Evolutionary conservation across 2,329 filamentous ascomycete species (phyloP).

Genomic region (Beauveria bassiana): DNA sequence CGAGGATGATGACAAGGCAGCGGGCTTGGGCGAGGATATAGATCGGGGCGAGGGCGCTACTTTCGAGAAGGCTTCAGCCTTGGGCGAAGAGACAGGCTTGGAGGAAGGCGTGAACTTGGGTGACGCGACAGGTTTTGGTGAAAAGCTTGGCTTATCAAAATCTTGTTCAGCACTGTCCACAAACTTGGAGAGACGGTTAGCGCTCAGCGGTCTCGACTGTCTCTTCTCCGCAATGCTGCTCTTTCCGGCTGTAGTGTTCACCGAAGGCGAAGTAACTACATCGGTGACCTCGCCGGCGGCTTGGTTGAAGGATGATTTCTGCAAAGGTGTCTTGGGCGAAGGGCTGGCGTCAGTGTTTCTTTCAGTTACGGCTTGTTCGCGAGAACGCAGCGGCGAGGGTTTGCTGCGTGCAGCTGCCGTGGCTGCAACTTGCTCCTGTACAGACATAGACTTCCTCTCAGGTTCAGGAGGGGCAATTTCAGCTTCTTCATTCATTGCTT

Average conservation of each 20-base stretch:
- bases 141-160: slow-evolving; percentile 9
- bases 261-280: background rate
- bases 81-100: background rate
- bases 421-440: slow-evolving; percentile 30
- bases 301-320: background rate
- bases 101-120: slow-evolving; percentile 25
- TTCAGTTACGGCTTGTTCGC: slow-evolving; percentile 5
- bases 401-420: slow-evolving; percentile 24
- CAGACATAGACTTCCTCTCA: slow-evolving; percentile 19
- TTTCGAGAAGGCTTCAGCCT: background rate
- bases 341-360: slow-evolving; percentile 3
- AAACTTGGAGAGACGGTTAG: slow-evolving; percentile 53
- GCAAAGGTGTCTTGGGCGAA: background rate
- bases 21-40: background rate
- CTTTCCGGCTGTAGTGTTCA: background rate
- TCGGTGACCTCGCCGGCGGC: too few relatives aligned
- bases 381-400: slow-evolving; percentile 17
- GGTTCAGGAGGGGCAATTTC: background rate
- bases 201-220: slow-evolving; percentile 30
- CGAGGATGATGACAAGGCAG: background rate
- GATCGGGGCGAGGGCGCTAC: background rate
- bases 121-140: slow-evolving; percentile 25
- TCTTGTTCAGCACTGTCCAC: slow-evolving; percentile 35
- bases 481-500: background rate
- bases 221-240: slow-evolving; percentile 1